Conservation (phyloP, 139 green algal species). For the Parachlorella kessleri region DNA sequence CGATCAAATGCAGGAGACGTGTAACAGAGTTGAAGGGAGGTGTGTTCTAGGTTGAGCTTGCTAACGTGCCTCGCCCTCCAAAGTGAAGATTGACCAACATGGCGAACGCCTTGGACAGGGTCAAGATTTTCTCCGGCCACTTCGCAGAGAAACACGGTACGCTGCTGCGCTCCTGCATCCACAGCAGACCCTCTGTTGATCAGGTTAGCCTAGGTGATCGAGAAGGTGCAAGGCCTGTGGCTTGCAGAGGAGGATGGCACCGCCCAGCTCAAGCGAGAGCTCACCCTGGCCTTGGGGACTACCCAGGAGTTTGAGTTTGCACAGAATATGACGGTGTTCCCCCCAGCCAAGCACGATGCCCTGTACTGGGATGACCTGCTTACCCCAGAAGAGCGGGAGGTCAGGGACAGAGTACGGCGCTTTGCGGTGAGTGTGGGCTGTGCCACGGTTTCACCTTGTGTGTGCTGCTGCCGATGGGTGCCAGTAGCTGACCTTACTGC, state of each 20-base stretch:
- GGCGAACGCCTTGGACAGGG: not conserved
- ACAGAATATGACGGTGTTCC: slow-evolving; percentile 72
- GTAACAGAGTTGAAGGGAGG: too few relatives aligned
- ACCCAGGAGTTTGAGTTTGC: slow-evolving; percentile 16
- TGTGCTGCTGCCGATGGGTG: too few relatives aligned
- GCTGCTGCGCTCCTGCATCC: too few relatives aligned
- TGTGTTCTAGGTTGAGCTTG: too few relatives aligned
- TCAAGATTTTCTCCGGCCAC: not conserved
- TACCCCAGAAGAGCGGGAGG: slow-evolving; percentile 59
- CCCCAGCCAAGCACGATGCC: slow-evolving; percentile 65
- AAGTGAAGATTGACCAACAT: too few relatives aligned
- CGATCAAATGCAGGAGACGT: too few relatives aligned
- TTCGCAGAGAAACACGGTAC: not conserved
- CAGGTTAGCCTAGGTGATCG: too few relatives aligned
- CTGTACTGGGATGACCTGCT: slow-evolving; percentile 78
- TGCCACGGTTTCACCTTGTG: too few relatives aligned
- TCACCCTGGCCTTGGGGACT: not conserved
- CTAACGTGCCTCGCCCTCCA: too few relatives aligned
- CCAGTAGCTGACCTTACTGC: too few relatives aligned
- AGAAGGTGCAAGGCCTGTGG: too few relatives aligned
- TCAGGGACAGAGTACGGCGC: slow-evolving; percentile 58
- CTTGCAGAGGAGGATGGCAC: not conserved
- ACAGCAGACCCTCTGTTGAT: too few relatives aligned
- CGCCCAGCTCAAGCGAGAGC: not conserved
- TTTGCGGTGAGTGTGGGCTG: slow-evolving; percentile 85